Base-by-base conservation (phyloP, 305 asterid genomes). In the Nicotiana rustica region DNA sequence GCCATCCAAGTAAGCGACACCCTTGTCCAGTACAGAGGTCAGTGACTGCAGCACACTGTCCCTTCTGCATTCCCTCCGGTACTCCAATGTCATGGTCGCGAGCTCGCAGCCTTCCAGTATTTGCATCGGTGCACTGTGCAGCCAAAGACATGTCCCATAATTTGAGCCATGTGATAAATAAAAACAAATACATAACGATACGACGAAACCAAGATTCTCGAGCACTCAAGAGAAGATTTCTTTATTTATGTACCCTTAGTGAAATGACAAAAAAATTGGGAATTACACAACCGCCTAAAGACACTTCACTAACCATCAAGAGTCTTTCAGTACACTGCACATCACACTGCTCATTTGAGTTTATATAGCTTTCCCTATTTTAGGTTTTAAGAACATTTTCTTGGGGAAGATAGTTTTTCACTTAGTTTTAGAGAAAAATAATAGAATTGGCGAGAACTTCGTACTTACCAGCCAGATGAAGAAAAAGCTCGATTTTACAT, bases 21-120 rank as follows among this genome's bases (percentile, higher is more conserved):
- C 85, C 36, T 89, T 85, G 71, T 83, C 90, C 68, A 89, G 80
- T 61, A 96, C 88, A 15, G 97, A 91, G 47, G 97, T 90, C 59
- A 93, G 96, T 85, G 99, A 96, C 90, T 96, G 94, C 87, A 96
- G 89, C 84, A 93, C 93, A 38, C 97, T 93, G 94, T 95, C 99
- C 92, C 91, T 96, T 91, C 87, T 90, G 89, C 99, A 96, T 86
- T 96, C 99, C 92, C 98, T 92, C 77, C 98, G 85, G 83, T 95
- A 96, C 87, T 96, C 99, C 38, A 96, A 84, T 17, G 96, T 95
- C 95, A 95, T 86, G 52, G 94, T 90, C 38, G 91, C 92, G n/a
- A 96, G 93, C 91, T 96, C 99, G 15, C 90, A 93, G 71, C 90
- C 91, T 91, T 95, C 99, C 89, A 94, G 55, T 67, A 96, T 85